These are phyloP conservation scores for Saccharomyces uvarum DNA, from an alignment of 1,139 yeast genomes.

Conservation along the genomic window DNA sequence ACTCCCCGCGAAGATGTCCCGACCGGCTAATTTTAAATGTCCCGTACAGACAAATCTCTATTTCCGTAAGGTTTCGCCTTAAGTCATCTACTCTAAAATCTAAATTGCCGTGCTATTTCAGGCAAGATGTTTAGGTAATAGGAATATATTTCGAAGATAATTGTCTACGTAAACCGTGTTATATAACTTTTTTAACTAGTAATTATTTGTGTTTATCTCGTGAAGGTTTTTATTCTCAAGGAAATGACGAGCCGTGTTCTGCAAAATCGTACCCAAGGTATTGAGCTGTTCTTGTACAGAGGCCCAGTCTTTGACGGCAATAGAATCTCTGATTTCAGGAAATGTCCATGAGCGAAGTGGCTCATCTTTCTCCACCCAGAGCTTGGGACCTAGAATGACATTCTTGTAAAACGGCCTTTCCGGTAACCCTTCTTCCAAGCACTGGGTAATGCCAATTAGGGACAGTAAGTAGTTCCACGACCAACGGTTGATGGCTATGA, in stretches of 20 bases:
- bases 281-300: conserved; percentile 53
- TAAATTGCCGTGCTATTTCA: background rate
- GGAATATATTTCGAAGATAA: background rate
- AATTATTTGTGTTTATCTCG: background rate
- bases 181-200: background rate
- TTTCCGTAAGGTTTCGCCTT: background rate
- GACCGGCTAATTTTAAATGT: background rate
- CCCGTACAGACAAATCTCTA: background rate
- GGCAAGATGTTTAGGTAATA: background rate
- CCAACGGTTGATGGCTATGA: conserved; percentile 1
- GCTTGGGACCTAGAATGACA: conserved; percentile 2
- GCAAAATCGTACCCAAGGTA: conserved; percentile 36
- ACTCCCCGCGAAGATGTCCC: background rate
- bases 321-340: conserved; percentile 2
- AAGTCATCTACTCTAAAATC: background rate
- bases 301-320: conserved; percentile 37
- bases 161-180: background rate
- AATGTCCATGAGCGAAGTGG: conserved; percentile 1
- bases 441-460: conserved; percentile 47
- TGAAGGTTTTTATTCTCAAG: background rate
- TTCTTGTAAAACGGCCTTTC: conserved; percentile 4
- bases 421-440: conserved; percentile 25
- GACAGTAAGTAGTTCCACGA: conserved; percentile 5
- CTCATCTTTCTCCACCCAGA: background rate
- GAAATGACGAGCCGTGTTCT: conserved; percentile 26